Evolutionary conservation across 2,329 filamentous ascomycete species (phyloP).

Genomic region (Ustulina deusta): DNA sequence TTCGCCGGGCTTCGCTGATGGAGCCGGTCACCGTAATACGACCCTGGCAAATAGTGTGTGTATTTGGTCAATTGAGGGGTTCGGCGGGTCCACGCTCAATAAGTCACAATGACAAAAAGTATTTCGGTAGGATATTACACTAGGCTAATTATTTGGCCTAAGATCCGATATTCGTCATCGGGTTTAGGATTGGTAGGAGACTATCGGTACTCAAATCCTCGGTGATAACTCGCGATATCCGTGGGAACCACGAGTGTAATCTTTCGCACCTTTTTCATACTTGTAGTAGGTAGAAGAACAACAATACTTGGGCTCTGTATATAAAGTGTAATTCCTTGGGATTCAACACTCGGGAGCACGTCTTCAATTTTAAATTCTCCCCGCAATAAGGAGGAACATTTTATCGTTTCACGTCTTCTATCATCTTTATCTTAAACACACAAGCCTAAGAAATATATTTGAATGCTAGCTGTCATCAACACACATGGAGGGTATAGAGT

Average conservation of each 20-base stretch:
- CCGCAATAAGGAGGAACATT: not conserved
- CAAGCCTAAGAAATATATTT: not conserved
- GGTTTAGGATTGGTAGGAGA: conserved; percentile 3
- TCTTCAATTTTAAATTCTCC: not conserved
- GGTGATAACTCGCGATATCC: conserved; percentile 25
- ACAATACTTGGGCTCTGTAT: not conserved
- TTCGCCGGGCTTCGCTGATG: not conserved
- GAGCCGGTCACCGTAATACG: conserved; percentile 4
- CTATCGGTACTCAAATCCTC: not conserved
- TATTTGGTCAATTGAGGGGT: conserved; percentile 27
- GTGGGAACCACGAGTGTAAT: not conserved
- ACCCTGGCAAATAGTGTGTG: conserved; percentile 10
- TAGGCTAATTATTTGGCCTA: conserved; percentile 42
- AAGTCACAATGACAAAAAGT: conserved; percentile 9
- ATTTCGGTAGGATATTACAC: conserved; percentile 14
- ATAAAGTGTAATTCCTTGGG: conserved; percentile 2
- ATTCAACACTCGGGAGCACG: not conserved
- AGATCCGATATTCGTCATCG: conserved; percentile 24
- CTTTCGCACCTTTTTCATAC: not conserved
- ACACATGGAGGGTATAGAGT: conserved; percentile 15
- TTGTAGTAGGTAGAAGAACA: not conserved
- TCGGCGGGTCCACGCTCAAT: conserved; percentile 22
- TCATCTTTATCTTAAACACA: not conserved
- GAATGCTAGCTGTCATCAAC: not conserved
- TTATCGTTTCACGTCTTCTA: not conserved